Percentiles rank a stretch among this genome's conserved stretches.
Conservation (phyloP, 2,329 filamentous ascomycete species). For the Lachnellula occidentalis region DNA sequence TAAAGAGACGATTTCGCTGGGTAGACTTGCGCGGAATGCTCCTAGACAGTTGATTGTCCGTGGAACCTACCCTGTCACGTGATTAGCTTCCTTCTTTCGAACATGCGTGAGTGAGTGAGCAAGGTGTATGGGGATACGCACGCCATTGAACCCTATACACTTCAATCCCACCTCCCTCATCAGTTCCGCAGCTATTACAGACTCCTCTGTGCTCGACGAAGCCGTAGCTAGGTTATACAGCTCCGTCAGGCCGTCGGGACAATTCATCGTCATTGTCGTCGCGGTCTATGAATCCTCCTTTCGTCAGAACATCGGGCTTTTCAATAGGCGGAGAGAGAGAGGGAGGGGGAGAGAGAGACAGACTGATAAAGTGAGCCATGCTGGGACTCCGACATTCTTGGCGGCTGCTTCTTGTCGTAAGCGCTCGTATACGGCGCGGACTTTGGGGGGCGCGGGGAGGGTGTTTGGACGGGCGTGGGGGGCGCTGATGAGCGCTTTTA, state of each 20-base stretch:
- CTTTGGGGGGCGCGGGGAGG: conserved; percentile 56
- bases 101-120: too few relatives aligned
- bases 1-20: conserved; percentile 44
- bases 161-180: conserved; percentile 73
- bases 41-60: conserved; percentile 78
- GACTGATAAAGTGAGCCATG: conserved; percentile 66
- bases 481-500: conserved; percentile 71
- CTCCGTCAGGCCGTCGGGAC: conserved; percentile 64
- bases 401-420: conserved; percentile 58
- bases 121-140: conserved; percentile 38
- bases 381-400: conserved; percentile 56
- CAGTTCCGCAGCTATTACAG: conserved; percentile 49
- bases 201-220: conserved; percentile 15
- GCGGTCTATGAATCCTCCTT: conserved; percentile 56
- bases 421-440: conserved; percentile 57
- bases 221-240: conserved; percentile 28
- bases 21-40: conserved; percentile 61
- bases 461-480: conserved; percentile 61
- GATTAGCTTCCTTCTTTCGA: conserved; percentile 49
- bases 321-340: neutral
- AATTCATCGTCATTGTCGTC: conserved; percentile 81
- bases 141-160: conserved; percentile 72
- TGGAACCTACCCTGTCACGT: conserved; percentile 52
- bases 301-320: neutral
- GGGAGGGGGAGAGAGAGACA: conserved; percentile 40